phyloP scores from a whole-genome alignment of 176 grass and related monocot genomes.

The Themeda triandra region DNA sequence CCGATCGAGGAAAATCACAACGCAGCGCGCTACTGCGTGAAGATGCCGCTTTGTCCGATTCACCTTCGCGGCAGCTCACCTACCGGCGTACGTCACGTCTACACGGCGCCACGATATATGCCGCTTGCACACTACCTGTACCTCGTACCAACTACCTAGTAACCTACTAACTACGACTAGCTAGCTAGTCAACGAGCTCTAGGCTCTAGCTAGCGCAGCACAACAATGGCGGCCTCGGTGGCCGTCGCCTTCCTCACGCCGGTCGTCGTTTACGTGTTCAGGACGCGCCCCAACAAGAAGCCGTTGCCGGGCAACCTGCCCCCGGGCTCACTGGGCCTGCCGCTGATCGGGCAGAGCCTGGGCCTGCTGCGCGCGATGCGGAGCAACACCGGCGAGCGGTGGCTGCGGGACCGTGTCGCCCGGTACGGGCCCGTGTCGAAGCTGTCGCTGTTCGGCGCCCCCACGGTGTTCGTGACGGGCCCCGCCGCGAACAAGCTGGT shows the following conservation, averaged over 20 bases:
- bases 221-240: not conserved
- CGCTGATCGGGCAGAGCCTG: conserved; percentile 52
- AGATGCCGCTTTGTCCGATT: no score
- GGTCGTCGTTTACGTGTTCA: not conserved
- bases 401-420: conserved; percentile 6
- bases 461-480: conserved; percentile 31
- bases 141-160: not conserved
- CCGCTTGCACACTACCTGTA: no score
- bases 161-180: not conserved
- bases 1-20: not conserved
- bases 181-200: not conserved
- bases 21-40: no score
- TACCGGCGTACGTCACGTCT: no score
- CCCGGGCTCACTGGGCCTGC: conserved; percentile 45
- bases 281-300: not conserved
- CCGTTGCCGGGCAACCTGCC: conserved; percentile 30
- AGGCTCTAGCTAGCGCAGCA: not conserved
- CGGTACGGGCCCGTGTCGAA: conserved; percentile 54
- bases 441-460: conserved; percentile 49
- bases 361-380: conserved; percentile 50
- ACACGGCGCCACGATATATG: no score
- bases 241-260: not conserved
- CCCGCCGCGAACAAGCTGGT: conserved; percentile 40
- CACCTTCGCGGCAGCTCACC: no score
- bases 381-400: conserved; percentile 34